Evolutionary conservation across 371 early-diverging fungal species (phyloP), one percentile per base, ranked within the genome.

Genomic region (Chytridiales sp.): DNA sequence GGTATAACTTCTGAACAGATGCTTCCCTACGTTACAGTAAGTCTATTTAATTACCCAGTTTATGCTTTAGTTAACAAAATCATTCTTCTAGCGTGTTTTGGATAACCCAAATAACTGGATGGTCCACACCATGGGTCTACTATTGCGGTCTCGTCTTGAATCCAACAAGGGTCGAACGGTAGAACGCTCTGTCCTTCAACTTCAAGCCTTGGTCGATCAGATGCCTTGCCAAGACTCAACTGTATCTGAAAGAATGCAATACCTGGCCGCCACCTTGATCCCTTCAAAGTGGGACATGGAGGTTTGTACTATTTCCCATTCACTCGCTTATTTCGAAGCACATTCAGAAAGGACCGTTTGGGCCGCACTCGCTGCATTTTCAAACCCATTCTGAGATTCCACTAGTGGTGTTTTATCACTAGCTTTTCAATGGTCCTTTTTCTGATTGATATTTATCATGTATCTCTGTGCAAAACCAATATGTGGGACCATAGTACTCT

Each of bases 221-320:
- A 83, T 89, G 70, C 75, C 77, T 52, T 61, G 69, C 19, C 29
- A 19, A 8, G 93, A 93, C 51, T 84, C 95, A 0, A 78, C 85
- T 1, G 85, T 82, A 0, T 74, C 81, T 3, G 94, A 94, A 61
- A 85, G 98, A 26, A 71, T 95, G 72, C 79, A 76, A 15, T 88
- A 89, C 64, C 81, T 96, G 57, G 91, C 85, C 55, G 83, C 85
- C 3, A 65, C 94, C 40, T 49, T 84, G 39, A 58, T 92, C 22
- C 98, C 98, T 8, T 82, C 91, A 59, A 90, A 89, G 56, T 97
- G 98, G 98, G 93, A 91, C 46, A 77, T 97, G 74, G 95, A 94
- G 75, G 87, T 77, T 59, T 34, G 60, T 57, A 31, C 21, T 2
- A 9, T 56, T 42, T 6, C 19, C 24, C 13, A 1, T 5, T 34